Percentiles rank a stretch among this genome's conserved stretches.
Evolutionary conservation across 768 basidiomycete genomes (phyloP).

Genomic region (Podaxis rugospora): DNA sequence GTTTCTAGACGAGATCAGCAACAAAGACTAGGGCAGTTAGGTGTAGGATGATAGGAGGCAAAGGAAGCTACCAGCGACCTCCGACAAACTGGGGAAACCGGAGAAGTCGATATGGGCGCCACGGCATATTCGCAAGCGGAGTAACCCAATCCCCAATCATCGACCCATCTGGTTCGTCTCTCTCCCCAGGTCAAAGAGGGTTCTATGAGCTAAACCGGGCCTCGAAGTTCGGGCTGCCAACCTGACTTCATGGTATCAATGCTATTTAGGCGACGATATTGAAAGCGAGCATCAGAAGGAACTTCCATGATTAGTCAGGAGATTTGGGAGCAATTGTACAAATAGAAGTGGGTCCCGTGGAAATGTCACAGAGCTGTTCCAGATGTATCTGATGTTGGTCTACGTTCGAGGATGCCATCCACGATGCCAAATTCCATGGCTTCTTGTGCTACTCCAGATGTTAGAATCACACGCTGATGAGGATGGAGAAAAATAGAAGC

Average conservation of each 20-base stretch:
- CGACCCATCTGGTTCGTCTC: neutral
- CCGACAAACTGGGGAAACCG: neutral
- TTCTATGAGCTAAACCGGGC: neutral
- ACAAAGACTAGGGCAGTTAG: neutral
- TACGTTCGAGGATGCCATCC: conserved; percentile 79
- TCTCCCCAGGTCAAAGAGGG: neutral
- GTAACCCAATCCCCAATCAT: neutral
- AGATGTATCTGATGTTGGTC: conserved; percentile 49
- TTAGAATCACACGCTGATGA: conserved; percentile 17
- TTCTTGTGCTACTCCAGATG: conserved; percentile 60
- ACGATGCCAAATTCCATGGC: conserved; percentile 90
- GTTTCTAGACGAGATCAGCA: neutral
- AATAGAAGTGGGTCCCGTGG: conserved; percentile 3
- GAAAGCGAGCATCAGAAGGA: neutral
- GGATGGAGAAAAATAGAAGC: conserved; percentile 18
- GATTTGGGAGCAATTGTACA: conserved; percentile 2
- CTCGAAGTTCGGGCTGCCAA: neutral
- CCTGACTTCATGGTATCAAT: neutral
- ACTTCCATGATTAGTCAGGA: neutral
- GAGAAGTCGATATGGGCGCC: neutral
- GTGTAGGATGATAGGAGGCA: conserved; percentile 7
- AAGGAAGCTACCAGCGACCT: neutral
- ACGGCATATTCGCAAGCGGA: neutral
- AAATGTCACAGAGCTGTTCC: conserved; percentile 7
- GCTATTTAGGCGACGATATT: neutral